Base-by-base conservation (phyloP, 306 rosid species). In the Acacia confusa region DNA sequence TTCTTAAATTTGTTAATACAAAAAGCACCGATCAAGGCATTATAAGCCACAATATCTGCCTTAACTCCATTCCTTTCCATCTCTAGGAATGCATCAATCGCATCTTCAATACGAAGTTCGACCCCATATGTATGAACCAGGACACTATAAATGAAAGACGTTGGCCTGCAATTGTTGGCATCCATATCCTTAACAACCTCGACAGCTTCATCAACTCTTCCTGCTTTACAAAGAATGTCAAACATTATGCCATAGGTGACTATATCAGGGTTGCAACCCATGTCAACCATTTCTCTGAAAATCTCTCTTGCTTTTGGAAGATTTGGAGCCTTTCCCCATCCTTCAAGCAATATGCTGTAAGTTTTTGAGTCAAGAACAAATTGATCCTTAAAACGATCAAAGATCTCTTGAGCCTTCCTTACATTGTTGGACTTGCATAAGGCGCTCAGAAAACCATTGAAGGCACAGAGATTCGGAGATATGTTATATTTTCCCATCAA, bases 211-310 rank as follows among this genome's bases (percentile, higher is more conserved):
- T 95, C 97, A 66, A 88, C 93, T 82, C 97, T 85, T 53, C 99
- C 99, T 2, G 89, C 94, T 77, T 93, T 93, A 83, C 97, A 93
- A 53, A 93, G 97, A 86, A 93, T 78, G 77, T 93, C 97, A 78
- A 91, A 93, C 97, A 93, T 84, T 41, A 90, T 91, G 52, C 98
- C 94, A 77, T 91, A 91, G n/a, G 97, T 92, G 53, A 95, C 98
- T 76, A 88, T 78, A 74, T 95, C 99, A n/a, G 92, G 97, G 66
- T 75, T 52, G n/a, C 97, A 85, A 19, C 94, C 97, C 1, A 66
- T 30, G 4, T 40, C 65, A 78, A 92, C 84, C 99, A 91, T 95
- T 75, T 95, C 94, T 60, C 92, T 52, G 16, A 86, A 93, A 73
- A 89, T 74, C 88, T 89, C 97, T 72, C 95, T 90, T 13, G 93